phyloP scores from a whole-genome alignment of 2,329 filamentous ascomycete genomes.

The Colletotrichum aenigma region DNA sequence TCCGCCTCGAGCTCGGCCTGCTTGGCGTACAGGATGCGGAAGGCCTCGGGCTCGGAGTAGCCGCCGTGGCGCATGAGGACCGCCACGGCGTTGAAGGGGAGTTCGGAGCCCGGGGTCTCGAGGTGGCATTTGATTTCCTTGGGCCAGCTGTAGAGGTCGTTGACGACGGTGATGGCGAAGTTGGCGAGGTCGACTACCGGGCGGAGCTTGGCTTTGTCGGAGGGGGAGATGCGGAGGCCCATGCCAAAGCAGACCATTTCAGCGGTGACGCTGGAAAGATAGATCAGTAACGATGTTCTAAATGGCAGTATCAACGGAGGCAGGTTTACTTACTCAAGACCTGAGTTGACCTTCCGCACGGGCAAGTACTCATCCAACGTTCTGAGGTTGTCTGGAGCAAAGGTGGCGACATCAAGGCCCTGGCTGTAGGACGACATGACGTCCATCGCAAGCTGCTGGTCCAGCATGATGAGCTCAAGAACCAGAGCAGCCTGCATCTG shows the following conservation, averaged over 20 bases:
- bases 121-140: not conserved
- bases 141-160: not conserved
- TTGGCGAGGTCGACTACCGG: not conserved
- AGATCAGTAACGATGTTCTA: too few species aligned
- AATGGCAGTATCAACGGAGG: fast-evolving
- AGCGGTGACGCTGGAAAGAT: not conserved
- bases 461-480: not conserved
- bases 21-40: not conserved
- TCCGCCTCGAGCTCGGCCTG: not conserved
- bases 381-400: not conserved
- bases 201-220: not conserved
- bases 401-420: not conserved
- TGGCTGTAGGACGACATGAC: not conserved
- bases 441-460: not conserved
- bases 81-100: not conserved
- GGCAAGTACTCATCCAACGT: not conserved
- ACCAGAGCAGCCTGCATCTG: not conserved
- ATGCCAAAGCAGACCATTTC: not conserved
- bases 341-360: not conserved
- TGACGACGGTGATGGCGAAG: not conserved
- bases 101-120: not conserved
- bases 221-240: not conserved
- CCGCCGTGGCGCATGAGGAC: not conserved
- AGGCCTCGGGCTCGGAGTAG: not conserved
- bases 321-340: not conserved